phyloP scores from a whole-genome alignment of 805 yeast genomes.

The Myxozyma geophila region DNA sequence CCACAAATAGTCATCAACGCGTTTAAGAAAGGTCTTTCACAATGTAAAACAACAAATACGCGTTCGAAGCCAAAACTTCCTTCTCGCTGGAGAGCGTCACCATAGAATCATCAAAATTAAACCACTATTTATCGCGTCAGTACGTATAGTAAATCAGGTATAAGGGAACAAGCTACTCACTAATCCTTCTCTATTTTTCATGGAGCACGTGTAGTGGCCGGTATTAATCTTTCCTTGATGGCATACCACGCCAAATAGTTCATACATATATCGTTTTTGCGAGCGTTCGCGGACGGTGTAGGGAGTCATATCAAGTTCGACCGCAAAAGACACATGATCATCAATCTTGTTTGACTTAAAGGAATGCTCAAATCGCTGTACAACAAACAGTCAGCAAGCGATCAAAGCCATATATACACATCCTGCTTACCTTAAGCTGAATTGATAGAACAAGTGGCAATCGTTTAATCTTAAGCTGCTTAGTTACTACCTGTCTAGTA shows the following conservation, averaged over 20 bases:
- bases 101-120: slow-evolving; percentile 86
- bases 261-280: slow-evolving; percentile 59
- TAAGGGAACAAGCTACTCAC: slow-evolving; percentile 33
- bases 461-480: slow-evolving; percentile 68
- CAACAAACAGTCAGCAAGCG: neutral
- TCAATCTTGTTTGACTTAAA: slow-evolving; percentile 70
- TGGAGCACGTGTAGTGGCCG: slow-evolving; percentile 87
- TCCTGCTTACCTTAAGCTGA: slow-evolving; percentile 62
- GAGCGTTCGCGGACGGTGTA: slow-evolving; percentile 48
- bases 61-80: slow-evolving; percentile 71
- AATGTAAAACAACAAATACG: slow-evolving; percentile 50
- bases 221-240: slow-evolving; percentile 94
- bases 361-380: slow-evolving; percentile 60
- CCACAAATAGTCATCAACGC: neutral
- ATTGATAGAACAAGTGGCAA: slow-evolving; percentile 80
- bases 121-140: slow-evolving; percentile 59
- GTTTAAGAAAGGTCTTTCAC: slow-evolving; percentile 25
- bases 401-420: neutral
- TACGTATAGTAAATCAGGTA: slow-evolving; percentile 37
- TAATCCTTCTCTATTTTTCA: slow-evolving; percentile 66
- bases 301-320: slow-evolving; percentile 69
- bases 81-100: slow-evolving; percentile 67
- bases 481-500: slow-evolving; percentile 65
- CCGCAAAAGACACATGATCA: slow-evolving; percentile 71
- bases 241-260: slow-evolving; percentile 82